Evolutionary conservation across 2,329 filamentous ascomycete species (phyloP).

Genomic region (Fusarium decemcellulare): DNA sequence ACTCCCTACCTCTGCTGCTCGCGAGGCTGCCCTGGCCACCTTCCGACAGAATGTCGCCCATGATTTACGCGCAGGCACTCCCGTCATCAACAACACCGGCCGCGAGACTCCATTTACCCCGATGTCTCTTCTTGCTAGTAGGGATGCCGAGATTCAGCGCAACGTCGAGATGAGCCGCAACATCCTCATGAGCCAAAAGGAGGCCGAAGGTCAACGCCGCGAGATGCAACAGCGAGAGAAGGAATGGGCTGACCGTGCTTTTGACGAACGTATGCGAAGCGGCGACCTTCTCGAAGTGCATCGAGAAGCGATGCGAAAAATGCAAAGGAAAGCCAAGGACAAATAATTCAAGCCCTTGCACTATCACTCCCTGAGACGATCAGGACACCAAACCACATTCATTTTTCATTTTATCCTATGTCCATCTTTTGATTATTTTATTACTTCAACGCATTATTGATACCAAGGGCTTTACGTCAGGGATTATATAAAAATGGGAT

Average conservation of each 20-base stretch:
- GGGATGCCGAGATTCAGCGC: slow-evolving; percentile 60
- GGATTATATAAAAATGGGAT: slow-evolving; percentile 24
- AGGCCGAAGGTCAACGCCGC: slow-evolving; percentile 72
- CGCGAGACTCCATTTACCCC: slow-evolving; percentile 58
- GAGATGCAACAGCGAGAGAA: slow-evolving; percentile 71
- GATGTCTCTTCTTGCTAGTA: slow-evolving; percentile 51
- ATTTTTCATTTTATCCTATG: slow-evolving; percentile 30
- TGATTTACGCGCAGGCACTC: slow-evolving; percentile 66
- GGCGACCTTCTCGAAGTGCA: slow-evolving; percentile 83
- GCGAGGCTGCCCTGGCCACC: slow-evolving; percentile 73
- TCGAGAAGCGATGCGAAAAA: slow-evolving; percentile 81
- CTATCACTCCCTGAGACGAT: not conserved
- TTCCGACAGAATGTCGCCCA: slow-evolving; percentile 77
- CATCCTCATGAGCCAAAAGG: slow-evolving; percentile 72
- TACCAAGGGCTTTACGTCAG: slow-evolving; percentile 46
- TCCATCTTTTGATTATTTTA: slow-evolving; percentile 28
- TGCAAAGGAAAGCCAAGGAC: slow-evolving; percentile 72
- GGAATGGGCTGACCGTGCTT: slow-evolving; percentile 71
- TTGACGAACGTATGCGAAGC: slow-evolving; percentile 83
- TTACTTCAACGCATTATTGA: slow-evolving; percentile 38
- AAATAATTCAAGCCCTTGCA: slow-evolving; percentile 10
- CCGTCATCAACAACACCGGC: slow-evolving; percentile 50
- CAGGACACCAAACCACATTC: slow-evolving; percentile 11
- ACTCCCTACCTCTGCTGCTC: slow-evolving; percentile 58
- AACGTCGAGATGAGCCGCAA: slow-evolving; percentile 69